Base-by-base conservation (phyloP, 2,329 filamentous ascomycete species). In the Fusarium concolor region DNA sequence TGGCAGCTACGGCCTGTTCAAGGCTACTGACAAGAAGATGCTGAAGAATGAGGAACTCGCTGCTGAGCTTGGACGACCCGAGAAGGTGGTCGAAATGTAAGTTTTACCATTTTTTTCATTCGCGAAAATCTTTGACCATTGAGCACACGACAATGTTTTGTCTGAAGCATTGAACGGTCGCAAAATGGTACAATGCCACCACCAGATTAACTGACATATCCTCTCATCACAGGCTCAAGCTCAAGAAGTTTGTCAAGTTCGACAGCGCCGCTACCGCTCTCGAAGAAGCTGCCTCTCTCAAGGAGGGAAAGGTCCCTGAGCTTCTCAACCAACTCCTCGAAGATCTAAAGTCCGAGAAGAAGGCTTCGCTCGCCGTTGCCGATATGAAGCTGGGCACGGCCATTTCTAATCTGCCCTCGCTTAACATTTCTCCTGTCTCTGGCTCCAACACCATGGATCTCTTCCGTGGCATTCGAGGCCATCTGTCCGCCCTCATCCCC, bases 211-310 rank as follows among this genome's bases (percentile, higher is more conserved):
- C 71, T 73, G 15, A 73, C 44, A 45, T 18, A 1, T 26, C 37
- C 18, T n/a, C 18, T 9, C 43, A 43, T 22, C 59, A 15, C 71
- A 95, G 92, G 81, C 84, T 99, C 75, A 97, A 97, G 84, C 86
- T 98, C 79, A 98, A 98, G 87, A 91, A 95, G 80, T 98, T 99
- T 82, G 86, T 92, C 81, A 98, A 98, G 85, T 99, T 97, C 82
- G 93, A 97, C 79, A 97, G 93, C 81, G 94, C 96, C 67, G 90
- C 92, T 68, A 90, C 90, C 69, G 96, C 96, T 69, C 86, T 99
- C 62, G 92, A 97, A 79, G 95, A 99, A 84, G 93, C 94, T 74
- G 90, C 93, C 56, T 89, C 93, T 39, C 83, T 99, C 66, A 92
- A 93, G 71, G 95, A 98, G 77, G 94, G 94, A 80, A 98, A 97